Evolutionary conservation across 106 monocot species (phyloP).

Genomic region (Narthecium ossifragum): DNA sequence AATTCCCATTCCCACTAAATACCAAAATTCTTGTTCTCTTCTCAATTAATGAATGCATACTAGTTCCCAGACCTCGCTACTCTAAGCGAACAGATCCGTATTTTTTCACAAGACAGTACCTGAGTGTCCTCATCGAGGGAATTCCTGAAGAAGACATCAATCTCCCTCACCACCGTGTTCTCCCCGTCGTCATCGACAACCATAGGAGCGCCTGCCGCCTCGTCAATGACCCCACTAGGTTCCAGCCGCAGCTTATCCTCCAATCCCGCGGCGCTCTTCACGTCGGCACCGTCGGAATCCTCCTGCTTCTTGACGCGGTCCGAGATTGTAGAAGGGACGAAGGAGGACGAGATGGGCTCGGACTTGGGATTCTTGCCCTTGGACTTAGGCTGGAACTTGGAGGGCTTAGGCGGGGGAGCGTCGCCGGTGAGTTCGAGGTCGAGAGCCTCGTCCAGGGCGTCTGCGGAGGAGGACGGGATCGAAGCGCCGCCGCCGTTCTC

Average conservation of each 20-base stretch:
- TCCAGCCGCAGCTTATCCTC: not conserved
- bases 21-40: too few relatives aligned
- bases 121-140: conserved; percentile 30
- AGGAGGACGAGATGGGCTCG: conserved; percentile 7
- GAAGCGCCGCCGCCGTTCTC: too few relatives aligned
- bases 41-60: too few relatives aligned
- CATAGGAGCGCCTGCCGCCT: not conserved
- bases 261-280: not conserved
- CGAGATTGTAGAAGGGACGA: not conserved
- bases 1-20: too few relatives aligned
- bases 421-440: not conserved
- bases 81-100: too few relatives aligned
- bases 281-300: not conserved
- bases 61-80: too few relatives aligned
- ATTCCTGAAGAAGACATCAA: conserved; percentile 49
- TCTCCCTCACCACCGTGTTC: conserved; percentile 50
- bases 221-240: not conserved
- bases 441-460: not conserved
- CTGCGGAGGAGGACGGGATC: too few relatives aligned
- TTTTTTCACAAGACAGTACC: too few relatives aligned
- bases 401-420: not conserved
- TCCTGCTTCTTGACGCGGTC: conserved; percentile 12
- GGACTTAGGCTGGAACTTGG: conserved; percentile 38
- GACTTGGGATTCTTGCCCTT: conserved; percentile 28
- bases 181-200: conserved; percentile 21